These are phyloP conservation scores for Wallacemonas collosoma DNA, from an alignment of 208 protist species.

Conservation along the genomic window DNA sequence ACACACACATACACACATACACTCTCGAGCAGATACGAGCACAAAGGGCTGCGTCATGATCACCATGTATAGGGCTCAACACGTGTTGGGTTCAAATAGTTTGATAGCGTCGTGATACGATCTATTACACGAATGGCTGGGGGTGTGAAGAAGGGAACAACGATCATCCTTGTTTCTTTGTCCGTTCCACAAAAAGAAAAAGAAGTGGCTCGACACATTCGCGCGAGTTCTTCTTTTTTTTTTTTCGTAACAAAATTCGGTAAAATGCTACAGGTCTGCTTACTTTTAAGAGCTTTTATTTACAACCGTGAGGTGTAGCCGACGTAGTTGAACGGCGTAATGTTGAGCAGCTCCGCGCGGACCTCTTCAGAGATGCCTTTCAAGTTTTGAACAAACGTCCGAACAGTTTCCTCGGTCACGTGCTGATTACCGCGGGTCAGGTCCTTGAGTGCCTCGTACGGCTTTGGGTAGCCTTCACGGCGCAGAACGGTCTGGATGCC, in stretches of 20 bases:
- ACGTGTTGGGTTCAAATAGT: no score
- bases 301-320: conserved; percentile 57
- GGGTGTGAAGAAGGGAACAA: no score
- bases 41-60: no score
- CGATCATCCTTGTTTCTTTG: no score
- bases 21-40: no score
- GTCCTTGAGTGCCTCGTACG: conserved; percentile 94
- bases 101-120: no score
- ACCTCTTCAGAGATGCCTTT: conserved; percentile 85
- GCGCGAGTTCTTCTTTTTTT: conserved; percentile 15
- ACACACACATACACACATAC: no score
- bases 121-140: no score
- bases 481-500: conserved; percentile 96
- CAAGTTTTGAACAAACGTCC: conserved; percentile 82
- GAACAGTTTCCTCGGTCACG: conserved; percentile 73
- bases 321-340: conserved; percentile 88
- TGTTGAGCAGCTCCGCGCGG: conserved; percentile 84
- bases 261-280: not conserved
- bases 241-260: no score
- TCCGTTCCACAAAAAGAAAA: no score
- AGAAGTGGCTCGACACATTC: no score
- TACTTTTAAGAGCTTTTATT: conserved; percentile 10
- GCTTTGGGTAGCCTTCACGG: conserved; percentile 89
- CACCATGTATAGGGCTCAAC: no score
- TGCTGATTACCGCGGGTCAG: conserved; percentile 88